Evolutionary conservation across 305 asterid genomes (phyloP).

Genomic region (Withania somnifera): DNA sequence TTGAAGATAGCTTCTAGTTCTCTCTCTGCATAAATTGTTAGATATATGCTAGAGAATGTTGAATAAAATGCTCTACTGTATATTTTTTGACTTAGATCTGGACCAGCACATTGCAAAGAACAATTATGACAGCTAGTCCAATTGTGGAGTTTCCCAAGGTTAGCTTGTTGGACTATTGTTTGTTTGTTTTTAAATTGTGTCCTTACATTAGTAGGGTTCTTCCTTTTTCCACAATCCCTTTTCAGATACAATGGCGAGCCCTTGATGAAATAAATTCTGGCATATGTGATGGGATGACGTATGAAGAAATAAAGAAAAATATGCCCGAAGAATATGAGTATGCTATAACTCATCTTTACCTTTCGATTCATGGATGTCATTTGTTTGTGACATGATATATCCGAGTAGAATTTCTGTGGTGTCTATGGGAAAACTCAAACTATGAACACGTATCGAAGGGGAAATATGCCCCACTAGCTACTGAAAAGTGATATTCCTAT

Average conservation of each 20-base stretch:
- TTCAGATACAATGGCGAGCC: conserved; percentile 98
- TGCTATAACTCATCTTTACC: conserved; percentile 14
- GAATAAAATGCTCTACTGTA: conserved; percentile 4
- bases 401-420: not conserved
- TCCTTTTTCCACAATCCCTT: not conserved
- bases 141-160: conserved; percentile 96
- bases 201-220: not conserved
- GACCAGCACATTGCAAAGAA: conserved; percentile 99
- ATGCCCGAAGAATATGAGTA: conserved; percentile 98
- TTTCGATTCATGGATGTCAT: not conserved
- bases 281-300: conserved; percentile 94
- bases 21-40: not conserved
- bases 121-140: conserved; percentile 80
- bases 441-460: not conserved
- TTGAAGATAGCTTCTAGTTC: not conserved
- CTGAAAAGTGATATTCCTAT: not conserved
- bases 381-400: not conserved
- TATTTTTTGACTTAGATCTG: conserved; percentile 56
- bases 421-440: not conserved
- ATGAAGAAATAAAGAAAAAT: conserved; percentile 92
- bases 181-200: not conserved
- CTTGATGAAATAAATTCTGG: conserved; percentile 98
- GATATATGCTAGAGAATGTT: not conserved
- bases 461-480: not conserved
- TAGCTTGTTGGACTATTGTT: not conserved